These are phyloP conservation scores for Fusarium sp. DNA, from an alignment of 2,329 filamentous ascomycete species.

Conservation along the genomic window DNA sequence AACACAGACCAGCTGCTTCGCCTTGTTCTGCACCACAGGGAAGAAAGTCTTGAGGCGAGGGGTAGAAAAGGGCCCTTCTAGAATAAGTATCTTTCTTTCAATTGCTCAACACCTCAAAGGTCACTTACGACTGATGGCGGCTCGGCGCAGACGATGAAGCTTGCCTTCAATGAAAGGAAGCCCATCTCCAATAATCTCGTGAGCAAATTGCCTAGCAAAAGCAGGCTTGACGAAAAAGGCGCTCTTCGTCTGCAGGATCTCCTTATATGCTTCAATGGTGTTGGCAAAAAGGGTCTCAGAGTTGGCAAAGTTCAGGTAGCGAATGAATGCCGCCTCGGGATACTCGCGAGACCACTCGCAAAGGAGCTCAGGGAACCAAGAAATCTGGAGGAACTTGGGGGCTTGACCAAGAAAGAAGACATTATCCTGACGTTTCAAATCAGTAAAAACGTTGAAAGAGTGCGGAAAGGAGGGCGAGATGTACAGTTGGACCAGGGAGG, in stretches of 20 bases:
- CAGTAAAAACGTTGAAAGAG: background rate
- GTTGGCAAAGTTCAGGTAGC: slow-evolving; percentile 49
- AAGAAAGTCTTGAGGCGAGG: slow-evolving; percentile 48
- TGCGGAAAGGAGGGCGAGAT: background rate
- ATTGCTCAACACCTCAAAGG: background rate
- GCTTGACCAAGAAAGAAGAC: slow-evolving; percentile 59
- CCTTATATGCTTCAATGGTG: slow-evolving; percentile 45
- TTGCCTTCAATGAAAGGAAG: slow-evolving; percentile 56
- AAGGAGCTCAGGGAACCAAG: slow-evolving; percentile 51
- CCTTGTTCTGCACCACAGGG: slow-evolving; percentile 55
- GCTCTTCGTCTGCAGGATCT: slow-evolving; percentile 48
- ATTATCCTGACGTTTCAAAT: slow-evolving; percentile 51
- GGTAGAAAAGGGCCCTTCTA: slow-evolving; percentile 51
- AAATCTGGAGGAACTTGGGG: slow-evolving; percentile 49
- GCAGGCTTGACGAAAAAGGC: slow-evolving; percentile 47
- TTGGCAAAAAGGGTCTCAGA: slow-evolving; percentile 47
- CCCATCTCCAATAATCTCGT: slow-evolving; percentile 51
- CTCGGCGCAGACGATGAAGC: slow-evolving; percentile 54
- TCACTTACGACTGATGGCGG: slow-evolving; percentile 51
- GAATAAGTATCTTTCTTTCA: slow-evolving; percentile 8
- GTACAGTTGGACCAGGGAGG: slow-evolving; percentile 61
- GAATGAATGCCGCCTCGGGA: slow-evolving; percentile 49
- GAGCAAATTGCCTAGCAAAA: slow-evolving; percentile 45
- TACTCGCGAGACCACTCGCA: slow-evolving; percentile 48
- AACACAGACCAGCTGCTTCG: slow-evolving; percentile 47